Base-by-base conservation (phyloP, 1,284 basidiomycete species). In the Irpex sp. region DNA sequence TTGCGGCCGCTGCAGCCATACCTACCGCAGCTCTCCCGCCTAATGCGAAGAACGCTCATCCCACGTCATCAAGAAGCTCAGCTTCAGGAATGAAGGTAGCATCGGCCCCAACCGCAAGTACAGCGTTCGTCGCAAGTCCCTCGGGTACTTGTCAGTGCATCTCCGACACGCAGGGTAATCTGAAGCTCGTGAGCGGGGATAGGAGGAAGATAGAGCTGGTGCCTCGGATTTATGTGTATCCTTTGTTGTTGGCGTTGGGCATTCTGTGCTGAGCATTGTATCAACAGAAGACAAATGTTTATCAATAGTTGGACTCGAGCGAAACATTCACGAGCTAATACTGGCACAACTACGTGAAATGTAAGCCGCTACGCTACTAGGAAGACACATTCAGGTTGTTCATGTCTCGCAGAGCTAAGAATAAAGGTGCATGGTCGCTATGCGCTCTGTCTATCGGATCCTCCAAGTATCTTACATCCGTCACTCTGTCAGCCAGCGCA, bases 361-460 rank as follows among this genome's bases (percentile, higher is more conserved):
- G 17, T 31, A 8, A 33, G 11, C 2, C 11, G 17, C 11, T 31
- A 51, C 31, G 39, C 5, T 57, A 35, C 55, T 9, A 2, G 26
- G 13, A 19, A 19, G 55, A 35, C 2, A 43, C 4, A 43, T 43
- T 5, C 39, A 43, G 39, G 5, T 62, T 61, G 50, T 39, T 59
- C 68, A 70, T 69, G 36, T 61, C 66, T 47, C 55, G 65, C 60
- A 71, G 39, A 13, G 62, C 65, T 13, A 71, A 61, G 19, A 69
- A 17, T 4, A 72, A 17, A 9, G 70, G 71, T 15, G 69, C 68
- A 59, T 73, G 70, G 54, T 71, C 69, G 50, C 71, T 71, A 35
- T 72, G 69, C 1, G 64, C 69, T 35, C 72, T 64, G 47, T 71
- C 70, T 37, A 62, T 26, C 36, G 65, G 65, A 50, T 71, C 67